Percentiles rank a stretch among this genome's conserved stretches.
Evolutionary conservation across 495 filamentous ascomycete genomes (phyloP).

Genomic region (Paragyromitra xinjiangensis): DNA sequence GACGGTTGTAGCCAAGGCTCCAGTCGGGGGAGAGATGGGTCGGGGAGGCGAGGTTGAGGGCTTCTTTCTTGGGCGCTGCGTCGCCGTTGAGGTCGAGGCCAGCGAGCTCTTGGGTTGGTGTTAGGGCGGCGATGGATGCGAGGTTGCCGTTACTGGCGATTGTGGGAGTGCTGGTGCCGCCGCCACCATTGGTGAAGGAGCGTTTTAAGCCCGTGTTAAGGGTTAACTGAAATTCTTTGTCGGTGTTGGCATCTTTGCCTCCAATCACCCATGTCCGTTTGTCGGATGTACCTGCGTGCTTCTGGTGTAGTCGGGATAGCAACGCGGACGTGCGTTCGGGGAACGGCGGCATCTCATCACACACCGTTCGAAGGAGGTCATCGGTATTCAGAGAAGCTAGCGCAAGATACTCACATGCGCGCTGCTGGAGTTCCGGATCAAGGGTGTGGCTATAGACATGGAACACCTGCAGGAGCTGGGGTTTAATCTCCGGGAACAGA

Average conservation of each 20-base stretch:
- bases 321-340: slow-evolving; percentile 92
- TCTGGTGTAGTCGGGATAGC: slow-evolving; percentile 90
- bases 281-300: slow-evolving; percentile 87
- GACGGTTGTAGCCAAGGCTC: slow-evolving; percentile 87
- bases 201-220: slow-evolving; percentile 86
- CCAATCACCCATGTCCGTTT: slow-evolving; percentile 96
- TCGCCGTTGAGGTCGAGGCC: slow-evolving; percentile 78
- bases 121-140: slow-evolving; percentile 55
- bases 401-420: slow-evolving; percentile 93
- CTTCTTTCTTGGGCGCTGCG: slow-evolving; percentile 65
- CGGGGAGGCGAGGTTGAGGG: slow-evolving; percentile 84
- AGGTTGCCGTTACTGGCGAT: slow-evolving; percentile 65
- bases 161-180: slow-evolving; percentile 58
- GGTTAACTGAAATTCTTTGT: slow-evolving; percentile 80
- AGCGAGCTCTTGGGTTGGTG: slow-evolving; percentile 70
- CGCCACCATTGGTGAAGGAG: slow-evolving; percentile 68
- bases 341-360: slow-evolving; percentile 99
- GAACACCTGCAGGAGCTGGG: slow-evolving; percentile 90
- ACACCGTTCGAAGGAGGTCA: slow-evolving; percentile 92
- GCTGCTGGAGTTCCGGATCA: slow-evolving; percentile 93
- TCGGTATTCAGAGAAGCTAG: slow-evolving; percentile 87
- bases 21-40: slow-evolving; percentile 93
- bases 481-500: slow-evolving; percentile 98
- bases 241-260: slow-evolving; percentile 88
- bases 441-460: slow-evolving; percentile 90